phyloP scores from a whole-genome alignment of 768 basidiomycete species.

The Leccinum ochraceum region DNA sequence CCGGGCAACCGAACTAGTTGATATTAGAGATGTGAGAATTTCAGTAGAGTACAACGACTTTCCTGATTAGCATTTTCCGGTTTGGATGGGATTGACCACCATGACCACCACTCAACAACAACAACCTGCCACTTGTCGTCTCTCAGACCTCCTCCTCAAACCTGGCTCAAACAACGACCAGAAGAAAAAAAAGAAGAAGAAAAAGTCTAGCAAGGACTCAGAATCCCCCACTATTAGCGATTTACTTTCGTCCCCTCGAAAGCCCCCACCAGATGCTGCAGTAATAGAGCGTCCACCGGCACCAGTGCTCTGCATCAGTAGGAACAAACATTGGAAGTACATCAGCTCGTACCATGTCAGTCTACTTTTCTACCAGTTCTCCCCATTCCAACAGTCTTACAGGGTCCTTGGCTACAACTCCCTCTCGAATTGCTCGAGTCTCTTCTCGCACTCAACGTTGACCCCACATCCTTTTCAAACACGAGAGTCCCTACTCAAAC shows the following conservation, averaged over 20 bases:
- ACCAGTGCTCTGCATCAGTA: constrained; percentile 77
- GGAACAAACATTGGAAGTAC: constrained; percentile 94
- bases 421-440: constrained; percentile 86
- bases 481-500: constrained; percentile 45
- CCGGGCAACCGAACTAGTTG: not conserved
- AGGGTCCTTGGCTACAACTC: constrained; percentile 93
- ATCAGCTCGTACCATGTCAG: constrained; percentile 89
- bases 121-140: not conserved
- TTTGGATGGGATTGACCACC: not conserved
- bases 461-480: constrained; percentile 61
- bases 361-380: constrained; percentile 19
- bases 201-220: constrained; percentile 42
- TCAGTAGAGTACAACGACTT: constrained; percentile 11
- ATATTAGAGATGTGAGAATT: not conserved
- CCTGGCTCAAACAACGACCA: constrained; percentile 22
- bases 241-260: constrained; percentile 22
- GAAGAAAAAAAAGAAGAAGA: constrained; percentile 76
- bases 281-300: constrained; percentile 48
- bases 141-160: constrained; percentile 4
- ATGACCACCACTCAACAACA: not conserved
- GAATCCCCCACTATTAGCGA: constrained; percentile 23
- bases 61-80: constrained; percentile 11
- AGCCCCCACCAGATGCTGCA: constrained; percentile 37
- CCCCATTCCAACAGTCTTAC: constrained; percentile 1
- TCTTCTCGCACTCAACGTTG: constrained; percentile 73